Evolutionary conservation across 2,329 filamentous ascomycete genomes (phyloP).

Genomic region (Claviceps paspali): DNA sequence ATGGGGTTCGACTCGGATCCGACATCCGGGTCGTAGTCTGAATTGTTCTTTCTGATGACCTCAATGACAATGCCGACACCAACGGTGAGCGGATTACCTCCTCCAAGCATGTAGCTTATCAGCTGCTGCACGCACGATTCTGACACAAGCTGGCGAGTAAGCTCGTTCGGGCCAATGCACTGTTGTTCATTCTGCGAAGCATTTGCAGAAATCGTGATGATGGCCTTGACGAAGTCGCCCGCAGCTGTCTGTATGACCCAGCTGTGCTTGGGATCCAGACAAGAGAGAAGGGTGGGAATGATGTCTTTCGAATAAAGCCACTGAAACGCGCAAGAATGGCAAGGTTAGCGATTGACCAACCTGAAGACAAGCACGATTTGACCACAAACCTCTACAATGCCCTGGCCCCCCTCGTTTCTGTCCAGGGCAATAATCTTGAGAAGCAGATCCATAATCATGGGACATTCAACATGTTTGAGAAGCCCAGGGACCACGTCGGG

Average conservation of each 20-base stretch:
- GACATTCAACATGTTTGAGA: slow-evolving; percentile 86
- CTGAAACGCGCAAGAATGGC: slow-evolving; percentile 25
- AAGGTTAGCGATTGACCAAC: neutral
- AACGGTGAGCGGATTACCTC: slow-evolving; percentile 87
- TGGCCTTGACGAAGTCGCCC: slow-evolving; percentile 94
- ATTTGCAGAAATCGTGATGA: slow-evolving; percentile 97
- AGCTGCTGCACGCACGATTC: slow-evolving; percentile 67
- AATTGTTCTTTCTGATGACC: slow-evolving; percentile 98
- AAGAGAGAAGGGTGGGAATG: slow-evolving; percentile 74
- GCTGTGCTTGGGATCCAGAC: slow-evolving; percentile 69
- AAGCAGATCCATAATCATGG: slow-evolving; percentile 94
- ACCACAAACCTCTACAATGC: slow-evolving; percentile 70
- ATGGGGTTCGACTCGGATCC: slow-evolving; percentile 63
- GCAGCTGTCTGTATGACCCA: slow-evolving; percentile 91
- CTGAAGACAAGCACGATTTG: neutral
- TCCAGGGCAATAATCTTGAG: slow-evolving; percentile 95
- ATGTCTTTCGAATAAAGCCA: slow-evolving; percentile 87
- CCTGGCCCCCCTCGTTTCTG: slow-evolving; percentile 77
- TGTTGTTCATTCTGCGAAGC: slow-evolving; percentile 96
- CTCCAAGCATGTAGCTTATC: slow-evolving; percentile 82
- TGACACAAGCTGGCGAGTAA: slow-evolving; percentile 89
- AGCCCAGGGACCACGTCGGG: slow-evolving; percentile 72
- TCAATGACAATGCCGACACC: slow-evolving; percentile 96
- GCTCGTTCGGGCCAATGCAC: slow-evolving; percentile 95
- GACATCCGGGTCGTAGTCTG: slow-evolving; percentile 91